Percentiles rank a stretch among this genome's conserved stretches.
Evolutionary conservation across 2,329 filamentous ascomycete species (phyloP).

Genomic region (Biscogniauxia sp.): DNA sequence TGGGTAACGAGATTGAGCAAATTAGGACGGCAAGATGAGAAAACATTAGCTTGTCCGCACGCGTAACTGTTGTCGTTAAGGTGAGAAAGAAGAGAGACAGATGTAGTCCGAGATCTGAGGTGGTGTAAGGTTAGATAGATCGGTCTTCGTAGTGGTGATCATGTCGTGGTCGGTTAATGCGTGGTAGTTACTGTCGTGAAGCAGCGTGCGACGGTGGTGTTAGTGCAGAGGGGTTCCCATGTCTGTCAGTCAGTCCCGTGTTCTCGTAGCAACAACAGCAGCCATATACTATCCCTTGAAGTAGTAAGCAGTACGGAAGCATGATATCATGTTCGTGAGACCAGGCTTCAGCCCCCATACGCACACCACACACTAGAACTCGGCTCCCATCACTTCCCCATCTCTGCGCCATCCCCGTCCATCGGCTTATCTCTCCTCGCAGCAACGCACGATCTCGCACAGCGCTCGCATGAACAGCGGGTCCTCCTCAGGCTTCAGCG

Average conservation of each 20-base stretch:
- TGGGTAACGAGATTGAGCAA: background rate
- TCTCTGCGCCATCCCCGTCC: background rate
- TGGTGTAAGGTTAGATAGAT: background rate
- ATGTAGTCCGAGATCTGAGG: background rate
- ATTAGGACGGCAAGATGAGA: background rate
- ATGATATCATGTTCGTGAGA: too few species aligned
- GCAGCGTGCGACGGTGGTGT: too few species aligned
- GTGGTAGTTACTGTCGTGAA: too few species aligned
- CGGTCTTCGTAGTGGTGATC: too few species aligned
- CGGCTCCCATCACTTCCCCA: background rate
- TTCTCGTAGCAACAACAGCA: too few species aligned
- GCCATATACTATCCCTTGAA: too few species aligned
- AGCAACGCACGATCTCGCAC: slow-evolving; percentile 41
- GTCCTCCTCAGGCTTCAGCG: slow-evolving; percentile 29
- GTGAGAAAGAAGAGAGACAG: too few species aligned
- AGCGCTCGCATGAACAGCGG: slow-evolving; percentile 39
- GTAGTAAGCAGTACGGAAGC: too few species aligned
- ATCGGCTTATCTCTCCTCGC: slow-evolving; percentile 33
- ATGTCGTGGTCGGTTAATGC: background rate
- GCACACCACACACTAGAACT: too few species aligned
- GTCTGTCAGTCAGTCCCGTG: too few species aligned
- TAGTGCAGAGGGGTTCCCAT: too few species aligned
- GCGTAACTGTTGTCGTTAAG: background rate
- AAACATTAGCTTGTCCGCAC: background rate
- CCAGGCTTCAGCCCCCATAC: too few species aligned